Evolutionary conservation across 768 basidiomycete species (phyloP).

Genomic region (Tephrocybe rancida): DNA sequence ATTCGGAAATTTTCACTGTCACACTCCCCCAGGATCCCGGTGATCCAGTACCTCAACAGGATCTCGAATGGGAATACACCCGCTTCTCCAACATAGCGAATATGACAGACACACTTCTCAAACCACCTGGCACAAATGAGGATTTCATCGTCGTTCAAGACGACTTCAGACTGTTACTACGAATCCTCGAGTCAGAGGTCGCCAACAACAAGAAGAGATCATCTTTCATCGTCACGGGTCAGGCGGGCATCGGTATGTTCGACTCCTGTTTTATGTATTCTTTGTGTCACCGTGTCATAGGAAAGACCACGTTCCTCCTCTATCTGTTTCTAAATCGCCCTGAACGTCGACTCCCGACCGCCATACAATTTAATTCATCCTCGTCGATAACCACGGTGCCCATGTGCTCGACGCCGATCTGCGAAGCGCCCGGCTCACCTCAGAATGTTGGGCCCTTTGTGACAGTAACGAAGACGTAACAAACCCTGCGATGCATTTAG

Average conservation of each 20-base stretch:
- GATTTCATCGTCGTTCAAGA: too few species aligned
- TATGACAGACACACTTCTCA: too few species aligned
- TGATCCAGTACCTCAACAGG: too few species aligned
- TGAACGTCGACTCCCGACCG: background rate
- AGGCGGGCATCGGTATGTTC: background rate
- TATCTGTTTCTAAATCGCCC: conserved; percentile 1
- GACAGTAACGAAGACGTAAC: background rate
- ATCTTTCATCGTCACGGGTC: background rate
- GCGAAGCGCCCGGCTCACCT: background rate
- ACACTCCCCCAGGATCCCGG: too few species aligned
- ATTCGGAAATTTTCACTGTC: too few species aligned
- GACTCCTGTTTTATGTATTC: background rate
- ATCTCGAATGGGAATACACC: too few species aligned
- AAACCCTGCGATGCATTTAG: background rate
- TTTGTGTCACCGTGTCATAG: background rate
- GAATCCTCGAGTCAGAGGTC: too few species aligned
- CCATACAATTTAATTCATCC: background rate
- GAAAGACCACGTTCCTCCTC: conserved; percentile 3
- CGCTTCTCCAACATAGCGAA: too few species aligned
- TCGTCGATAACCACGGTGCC: background rate
- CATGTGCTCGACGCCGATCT: background rate
- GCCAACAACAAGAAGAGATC: too few species aligned
- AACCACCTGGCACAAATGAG: too few species aligned
- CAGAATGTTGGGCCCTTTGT: background rate
- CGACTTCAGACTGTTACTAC: too few species aligned